Conservation (phyloP, 306 rosid species). For the Corylus heterophylla region DNA sequence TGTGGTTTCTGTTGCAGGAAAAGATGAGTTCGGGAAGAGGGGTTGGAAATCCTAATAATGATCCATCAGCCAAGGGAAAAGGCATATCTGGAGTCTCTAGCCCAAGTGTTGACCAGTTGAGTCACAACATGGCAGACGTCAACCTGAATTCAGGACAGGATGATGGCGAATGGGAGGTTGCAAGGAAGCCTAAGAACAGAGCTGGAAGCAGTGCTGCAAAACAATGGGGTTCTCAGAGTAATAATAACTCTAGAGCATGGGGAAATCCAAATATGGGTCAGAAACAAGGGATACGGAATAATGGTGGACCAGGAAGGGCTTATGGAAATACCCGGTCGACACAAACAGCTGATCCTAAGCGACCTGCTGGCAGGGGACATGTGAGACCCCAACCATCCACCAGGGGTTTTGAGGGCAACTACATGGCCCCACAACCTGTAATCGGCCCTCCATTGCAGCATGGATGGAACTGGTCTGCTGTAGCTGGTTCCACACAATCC, state of each 20-base stretch:
- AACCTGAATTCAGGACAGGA: conserved; percentile 43
- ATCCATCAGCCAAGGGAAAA: conserved; percentile 44
- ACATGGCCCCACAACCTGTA: conserved; percentile 31
- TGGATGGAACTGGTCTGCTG: conserved; percentile 88
- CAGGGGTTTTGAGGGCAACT: conserved; percentile 32
- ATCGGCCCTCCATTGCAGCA: conserved; percentile 63
- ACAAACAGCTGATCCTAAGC: conserved; percentile 40
- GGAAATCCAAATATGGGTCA: conserved; percentile 38
- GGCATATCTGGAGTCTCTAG: conserved; percentile 21
- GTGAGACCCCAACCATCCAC: conserved; percentile 33
- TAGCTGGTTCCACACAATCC: conserved; percentile 39
- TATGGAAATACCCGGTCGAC: conserved; percentile 40
- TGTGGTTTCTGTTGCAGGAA: neutral
- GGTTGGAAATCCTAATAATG: conserved; percentile 33
- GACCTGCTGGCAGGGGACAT: conserved; percentile 59
- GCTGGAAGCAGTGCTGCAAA: conserved; percentile 61
- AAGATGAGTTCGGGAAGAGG: conserved; percentile 57
- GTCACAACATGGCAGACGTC: conserved; percentile 46
- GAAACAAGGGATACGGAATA: conserved; percentile 28
- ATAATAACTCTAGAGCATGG: conserved; percentile 47
- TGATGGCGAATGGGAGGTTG: conserved; percentile 76
- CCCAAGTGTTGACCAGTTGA: conserved; percentile 46
- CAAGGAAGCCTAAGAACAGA: conserved; percentile 65
- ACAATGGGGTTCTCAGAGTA: conserved; percentile 44
- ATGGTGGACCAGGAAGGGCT: conserved; percentile 48